Evolutionary conservation across 1,139 yeast species (phyloP).

Genomic region (Spencermartinsiella ligniputridi): DNA sequence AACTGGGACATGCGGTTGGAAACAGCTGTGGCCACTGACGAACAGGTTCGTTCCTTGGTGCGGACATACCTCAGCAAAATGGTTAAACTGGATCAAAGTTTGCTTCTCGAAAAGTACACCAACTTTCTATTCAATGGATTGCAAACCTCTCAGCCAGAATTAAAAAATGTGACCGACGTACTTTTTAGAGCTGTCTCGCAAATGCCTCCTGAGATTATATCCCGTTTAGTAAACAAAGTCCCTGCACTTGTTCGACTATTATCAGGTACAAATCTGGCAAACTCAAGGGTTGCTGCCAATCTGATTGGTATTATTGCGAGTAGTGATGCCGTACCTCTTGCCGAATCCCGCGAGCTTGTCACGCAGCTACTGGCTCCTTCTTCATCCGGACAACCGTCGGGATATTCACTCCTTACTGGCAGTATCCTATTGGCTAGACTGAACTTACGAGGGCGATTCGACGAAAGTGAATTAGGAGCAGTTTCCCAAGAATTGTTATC

Average conservation of each 20-base stretch:
- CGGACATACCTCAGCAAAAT: constrained; percentile 21
- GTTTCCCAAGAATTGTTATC: neutral
- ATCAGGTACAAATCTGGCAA: constrained; percentile 7
- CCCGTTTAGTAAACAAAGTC: constrained; percentile 8
- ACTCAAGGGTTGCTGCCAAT: constrained; percentile 39
- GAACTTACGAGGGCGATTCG: constrained; percentile 14
- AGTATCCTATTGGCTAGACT: constrained; percentile 12
- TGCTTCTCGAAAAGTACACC: constrained; percentile 24
- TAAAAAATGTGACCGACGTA: constrained; percentile 25
- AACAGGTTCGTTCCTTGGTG: constrained; percentile 43
- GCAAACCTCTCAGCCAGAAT: constrained; percentile 16
- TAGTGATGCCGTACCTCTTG: neutral
- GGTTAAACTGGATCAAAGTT: constrained; percentile 2
- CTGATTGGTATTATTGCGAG: constrained; percentile 49
- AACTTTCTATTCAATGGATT: constrained; percentile 39
- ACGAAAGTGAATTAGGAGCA: neutral
- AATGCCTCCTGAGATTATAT: constrained; percentile 26
- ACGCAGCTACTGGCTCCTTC: neutral
- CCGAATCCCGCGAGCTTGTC: neutral
- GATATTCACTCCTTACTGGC: constrained; percentile 3
- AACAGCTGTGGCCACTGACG: constrained; percentile 65
- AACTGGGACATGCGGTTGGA: constrained; percentile 72
- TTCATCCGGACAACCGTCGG: neutral
- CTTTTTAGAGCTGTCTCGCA: constrained; percentile 26
- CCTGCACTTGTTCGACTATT: constrained; percentile 11